Conservation (phyloP, 768 basidiomycete species). For the Collybia sp. region DNA sequence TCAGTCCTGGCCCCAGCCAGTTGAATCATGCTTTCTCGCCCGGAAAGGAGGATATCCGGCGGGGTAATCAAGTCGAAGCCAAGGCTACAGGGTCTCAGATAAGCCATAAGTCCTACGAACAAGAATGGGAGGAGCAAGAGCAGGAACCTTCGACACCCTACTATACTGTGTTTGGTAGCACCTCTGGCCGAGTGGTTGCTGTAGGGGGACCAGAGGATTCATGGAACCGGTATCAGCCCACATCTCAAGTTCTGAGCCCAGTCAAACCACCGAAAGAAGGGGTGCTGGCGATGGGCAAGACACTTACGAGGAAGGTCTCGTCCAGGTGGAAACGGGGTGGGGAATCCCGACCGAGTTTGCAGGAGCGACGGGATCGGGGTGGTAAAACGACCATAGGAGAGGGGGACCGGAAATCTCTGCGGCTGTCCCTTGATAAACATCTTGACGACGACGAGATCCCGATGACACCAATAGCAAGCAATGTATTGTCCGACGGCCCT, state of each 20-base stretch:
- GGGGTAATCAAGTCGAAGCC: not conserved
- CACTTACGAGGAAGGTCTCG: slow-evolving; percentile 30
- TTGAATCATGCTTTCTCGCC: not conserved
- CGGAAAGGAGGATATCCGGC: not conserved
- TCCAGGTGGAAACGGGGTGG: slow-evolving; percentile 15
- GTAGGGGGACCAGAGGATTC: slow-evolving; percentile 39
- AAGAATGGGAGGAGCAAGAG: not conserved
- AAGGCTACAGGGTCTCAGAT: not conserved
- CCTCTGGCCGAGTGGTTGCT: slow-evolving; percentile 37
- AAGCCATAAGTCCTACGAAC: not conserved
- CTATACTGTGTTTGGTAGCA: slow-evolving; percentile 51
- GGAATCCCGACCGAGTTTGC: slow-evolving; percentile 23
- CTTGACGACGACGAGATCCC: slow-evolving; percentile 7
- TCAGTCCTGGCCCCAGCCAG: not conserved
- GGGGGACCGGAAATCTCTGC: slow-evolving; percentile 18
- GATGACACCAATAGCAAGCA: not conserved
- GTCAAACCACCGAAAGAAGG: not conserved
- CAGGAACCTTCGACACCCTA: slow-evolving; percentile 30
- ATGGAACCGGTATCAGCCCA: slow-evolving; percentile 15
- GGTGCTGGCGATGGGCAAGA: slow-evolving; percentile 11
- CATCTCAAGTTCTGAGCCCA: no score
- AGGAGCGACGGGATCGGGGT: slow-evolving; percentile 20
- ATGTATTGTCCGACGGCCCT: not conserved
- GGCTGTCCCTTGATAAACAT: slow-evolving; percentile 28
- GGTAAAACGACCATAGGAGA: slow-evolving; percentile 12